A percentile compares a stretch with the other conserved stretches of the same genome.
Conservation (phyloP, 768 basidiomycete genomes). For the Calocera viscosa region DNA sequence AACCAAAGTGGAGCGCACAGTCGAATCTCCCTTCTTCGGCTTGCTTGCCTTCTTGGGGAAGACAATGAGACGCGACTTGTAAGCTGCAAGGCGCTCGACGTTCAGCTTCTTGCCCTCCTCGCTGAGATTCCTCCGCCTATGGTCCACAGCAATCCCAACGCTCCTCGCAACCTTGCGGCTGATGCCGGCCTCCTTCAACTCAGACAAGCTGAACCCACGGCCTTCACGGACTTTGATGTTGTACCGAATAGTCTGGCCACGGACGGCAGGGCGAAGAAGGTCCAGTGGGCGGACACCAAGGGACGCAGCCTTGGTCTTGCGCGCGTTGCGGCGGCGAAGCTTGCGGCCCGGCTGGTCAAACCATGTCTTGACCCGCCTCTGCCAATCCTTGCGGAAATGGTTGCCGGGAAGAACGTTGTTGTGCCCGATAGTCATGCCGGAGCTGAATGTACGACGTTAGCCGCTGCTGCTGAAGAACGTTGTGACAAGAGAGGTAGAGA, state of each 20-base stretch:
- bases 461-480: not conserved
- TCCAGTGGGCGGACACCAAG: slow-evolving; percentile 86
- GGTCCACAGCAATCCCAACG: slow-evolving; percentile 91
- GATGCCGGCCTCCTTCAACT: slow-evolving; percentile 93
- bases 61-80: slow-evolving; percentile 85
- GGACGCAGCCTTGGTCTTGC: slow-evolving; percentile 77
- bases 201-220: slow-evolving; percentile 87
- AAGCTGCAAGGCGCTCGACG: slow-evolving; percentile 83
- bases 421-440: not conserved
- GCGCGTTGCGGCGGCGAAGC: slow-evolving; percentile 83
- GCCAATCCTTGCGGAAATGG: slow-evolving; percentile 99
- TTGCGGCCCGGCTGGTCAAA: slow-evolving; percentile 99
- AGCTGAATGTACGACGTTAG: not conserved
- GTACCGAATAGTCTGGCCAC: slow-evolving; percentile 92
- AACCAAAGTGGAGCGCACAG: slow-evolving; percentile 40
- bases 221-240: slow-evolving; percentile 96
- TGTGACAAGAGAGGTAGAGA: not conserved
- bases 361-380: slow-evolving; percentile 90
- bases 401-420: slow-evolving; percentile 65
- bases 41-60: slow-evolving; percentile 94
- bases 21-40: slow-evolving; percentile 90
- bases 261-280: slow-evolving; percentile 92
- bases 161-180: slow-evolving; percentile 84
- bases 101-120: slow-evolving; percentile 95
- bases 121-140: slow-evolving; percentile 88